Evolutionary conservation across 441 rosid species (phyloP), one percentile per base, ranked within the genome.

Genomic region (Bruguiera hainesii): DNA sequence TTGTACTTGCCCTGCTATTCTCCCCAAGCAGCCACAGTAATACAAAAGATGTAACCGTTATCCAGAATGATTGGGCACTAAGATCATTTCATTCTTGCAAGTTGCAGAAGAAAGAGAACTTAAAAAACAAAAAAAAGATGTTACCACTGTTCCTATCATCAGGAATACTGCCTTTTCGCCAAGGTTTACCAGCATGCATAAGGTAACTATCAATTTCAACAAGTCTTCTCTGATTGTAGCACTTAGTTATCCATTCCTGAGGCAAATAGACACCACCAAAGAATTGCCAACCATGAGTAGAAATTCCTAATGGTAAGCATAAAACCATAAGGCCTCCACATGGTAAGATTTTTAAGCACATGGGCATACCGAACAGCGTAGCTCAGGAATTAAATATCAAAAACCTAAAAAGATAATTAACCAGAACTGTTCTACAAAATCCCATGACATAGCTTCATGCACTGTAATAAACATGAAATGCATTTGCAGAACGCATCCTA

Each of bases 131-230:
- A 10, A 19, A 50, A 59, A 30, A 59, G 56, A 29, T 61, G 52
- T 51, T 79, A 87, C 94, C 92, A 73, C 71, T 75, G 58, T 49
- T 64, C 65, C 61, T 64, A 67, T 77, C 72, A 48, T 51, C 56
- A 29, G 80, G 63, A 69, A 28, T 56, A 68, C 53, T 77, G 70
- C 64, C 70, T 72, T 68, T 83, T 73, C 91, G 80, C 97, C 98
- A 95, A 71, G 96, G 95, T 63, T 87, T 95, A 67, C 99, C 99
- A 59, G 86, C 81, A 80, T 85, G 85, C 96, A 95, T 82, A 55
- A 95, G 83, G 76, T 86, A 89, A 71, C 79, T 80, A 71, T 89
- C 96, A 50, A 95, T 85, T 74, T 87, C 97, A 33, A 92, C 89
- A 56, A 95, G 84, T 82, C 79, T 87, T 78, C 83, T 87, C 73